Evolutionary conservation across 768 basidiomycete species (phyloP).

Genomic region (Sporobolomyces roseus): DNA sequence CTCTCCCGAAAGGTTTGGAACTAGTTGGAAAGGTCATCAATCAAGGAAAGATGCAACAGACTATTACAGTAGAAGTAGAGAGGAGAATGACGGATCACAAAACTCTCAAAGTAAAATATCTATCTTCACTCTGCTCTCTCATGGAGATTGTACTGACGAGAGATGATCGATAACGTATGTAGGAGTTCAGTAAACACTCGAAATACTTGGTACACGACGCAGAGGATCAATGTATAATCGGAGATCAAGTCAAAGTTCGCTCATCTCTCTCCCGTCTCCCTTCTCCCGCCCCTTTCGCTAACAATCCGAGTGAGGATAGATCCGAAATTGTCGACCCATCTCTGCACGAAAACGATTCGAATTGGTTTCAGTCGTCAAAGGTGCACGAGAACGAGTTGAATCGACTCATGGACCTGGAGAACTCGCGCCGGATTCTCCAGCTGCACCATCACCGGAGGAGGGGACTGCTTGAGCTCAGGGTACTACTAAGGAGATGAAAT

Average conservation of each 20-base stretch:
- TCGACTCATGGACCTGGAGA: slow-evolving; percentile 8
- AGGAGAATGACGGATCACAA: slow-evolving; percentile 37
- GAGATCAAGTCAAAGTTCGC: slow-evolving; percentile 32
- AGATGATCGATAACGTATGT: neutral
- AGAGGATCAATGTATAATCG: slow-evolving; percentile 18
- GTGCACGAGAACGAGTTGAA: slow-evolving; percentile 16
- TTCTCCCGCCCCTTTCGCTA: neutral
- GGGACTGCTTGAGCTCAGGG: too few species aligned
- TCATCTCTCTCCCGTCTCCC: neutral
- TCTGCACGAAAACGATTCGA: slow-evolving; percentile 41
- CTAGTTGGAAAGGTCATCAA: slow-evolving; percentile 33
- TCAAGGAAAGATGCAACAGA: slow-evolving; percentile 23
- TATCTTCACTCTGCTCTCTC: neutral
- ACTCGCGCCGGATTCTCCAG: neutral
- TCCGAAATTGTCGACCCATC: slow-evolving; percentile 40
- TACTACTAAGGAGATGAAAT: too few species aligned
- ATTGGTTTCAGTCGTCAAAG: slow-evolving; percentile 32
- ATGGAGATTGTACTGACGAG: neutral
- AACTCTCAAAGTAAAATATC: slow-evolving; percentile 33
- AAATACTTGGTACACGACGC: slow-evolving; percentile 42
- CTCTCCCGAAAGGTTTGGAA: slow-evolving; percentile 32
- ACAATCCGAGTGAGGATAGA: neutral
- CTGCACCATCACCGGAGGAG: too few species aligned
- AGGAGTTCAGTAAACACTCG: slow-evolving; percentile 37
- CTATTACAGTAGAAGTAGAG: slow-evolving; percentile 37